phyloP scores from a whole-genome alignment of 257 asterid genomes.

The Petunia axillaris region DNA sequence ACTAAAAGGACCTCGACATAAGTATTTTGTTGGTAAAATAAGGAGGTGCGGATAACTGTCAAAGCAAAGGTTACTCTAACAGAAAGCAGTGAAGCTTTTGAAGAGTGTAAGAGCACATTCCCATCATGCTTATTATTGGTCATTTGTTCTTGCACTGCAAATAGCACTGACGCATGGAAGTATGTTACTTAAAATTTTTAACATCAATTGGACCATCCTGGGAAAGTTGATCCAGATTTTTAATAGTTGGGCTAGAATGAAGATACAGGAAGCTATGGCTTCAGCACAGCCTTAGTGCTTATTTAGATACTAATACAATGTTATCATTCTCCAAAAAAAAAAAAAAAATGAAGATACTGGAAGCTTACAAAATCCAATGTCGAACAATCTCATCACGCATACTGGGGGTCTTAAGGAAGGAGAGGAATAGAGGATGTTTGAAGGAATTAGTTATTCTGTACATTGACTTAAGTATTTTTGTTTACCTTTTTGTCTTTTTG shows the following conservation, averaged over 20 bases:
- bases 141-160: neutral
- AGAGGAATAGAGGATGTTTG: slow-evolving; percentile 3
- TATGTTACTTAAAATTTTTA: neutral
- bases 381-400: slow-evolving; percentile 1
- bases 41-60: slow-evolving; percentile 11
- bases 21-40: neutral
- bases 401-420: neutral
- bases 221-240: neutral
- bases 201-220: neutral
- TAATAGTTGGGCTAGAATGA: neutral
- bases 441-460: neutral
- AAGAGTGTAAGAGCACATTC: neutral
- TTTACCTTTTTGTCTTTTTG: slow-evolving; percentile 1
- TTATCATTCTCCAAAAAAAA: too few species aligned
- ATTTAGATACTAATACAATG: too few species aligned
- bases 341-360: neutral
- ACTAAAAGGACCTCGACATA: slow-evolving; percentile 1
- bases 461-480: neutral
- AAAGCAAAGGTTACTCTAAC: neutral
- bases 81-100: neutral
- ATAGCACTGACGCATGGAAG: neutral
- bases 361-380: neutral
- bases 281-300: too few species aligned
- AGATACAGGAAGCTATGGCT: neutral
- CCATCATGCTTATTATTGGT: neutral